Percentiles rank a stretch among this genome's conserved stretches.
These are phyloP conservation scores for Cryptococcus neoformans DNA, from an alignment of 1,284 basidiomycete genomes.

Conservation along the genomic window DNA sequence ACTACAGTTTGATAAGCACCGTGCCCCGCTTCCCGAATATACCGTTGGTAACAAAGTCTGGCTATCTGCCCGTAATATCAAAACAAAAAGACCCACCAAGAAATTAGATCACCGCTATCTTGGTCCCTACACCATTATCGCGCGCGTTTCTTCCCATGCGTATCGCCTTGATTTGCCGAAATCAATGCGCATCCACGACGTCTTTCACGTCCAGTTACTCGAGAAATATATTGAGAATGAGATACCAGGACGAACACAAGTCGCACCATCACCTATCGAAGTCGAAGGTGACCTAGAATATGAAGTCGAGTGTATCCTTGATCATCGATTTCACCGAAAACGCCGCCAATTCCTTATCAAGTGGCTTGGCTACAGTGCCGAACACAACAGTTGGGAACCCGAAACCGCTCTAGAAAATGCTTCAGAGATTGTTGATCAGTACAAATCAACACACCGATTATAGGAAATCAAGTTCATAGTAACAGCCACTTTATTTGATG, in stretches of 20 bases:
- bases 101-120: slow-evolving; percentile 48
- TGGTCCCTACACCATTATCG: slow-evolving; percentile 25
- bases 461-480: too few relatives aligned
- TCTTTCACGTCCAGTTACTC: slow-evolving; percentile 9
- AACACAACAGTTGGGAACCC: background rate
- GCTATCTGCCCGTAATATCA: slow-evolving; percentile 47
- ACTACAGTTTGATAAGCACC: background rate
- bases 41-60: slow-evolving; percentile 45
- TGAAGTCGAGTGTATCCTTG: background rate
- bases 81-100: slow-evolving; percentile 47
- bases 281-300: background rate
- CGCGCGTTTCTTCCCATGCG: slow-evolving; percentile 3
- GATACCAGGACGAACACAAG: background rate
- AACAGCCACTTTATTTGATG: too few relatives aligned
- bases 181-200: slow-evolving; percentile 7
- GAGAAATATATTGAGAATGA: background rate
- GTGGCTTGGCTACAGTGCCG: background rate
- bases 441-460: too few relatives aligned
- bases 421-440: too few relatives aligned
- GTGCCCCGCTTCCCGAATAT: background rate
- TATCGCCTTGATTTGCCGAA: slow-evolving; percentile 4
- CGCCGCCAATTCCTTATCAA: background rate
- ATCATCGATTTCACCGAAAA: background rate
- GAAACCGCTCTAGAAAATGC: background rate
- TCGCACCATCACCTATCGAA: background rate